Percentiles rank a stretch among this genome's conserved stretches.
Conservation (phyloP, 768 basidiomycete genomes). For the Psilocybe cubensis region DNA sequence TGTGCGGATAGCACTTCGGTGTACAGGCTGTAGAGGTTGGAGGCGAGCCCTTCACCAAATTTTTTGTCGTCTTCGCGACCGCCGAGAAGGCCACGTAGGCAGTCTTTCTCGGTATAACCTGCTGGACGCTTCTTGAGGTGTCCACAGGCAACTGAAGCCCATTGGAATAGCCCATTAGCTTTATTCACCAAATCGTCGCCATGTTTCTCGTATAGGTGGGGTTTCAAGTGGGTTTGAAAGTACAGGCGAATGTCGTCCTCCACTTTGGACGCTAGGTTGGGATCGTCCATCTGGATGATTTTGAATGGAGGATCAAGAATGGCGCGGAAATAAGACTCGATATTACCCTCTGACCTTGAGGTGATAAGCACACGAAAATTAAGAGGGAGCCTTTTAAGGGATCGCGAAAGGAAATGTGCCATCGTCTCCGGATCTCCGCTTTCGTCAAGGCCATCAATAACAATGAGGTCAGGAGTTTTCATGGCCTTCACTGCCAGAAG, state of each 20-base stretch:
- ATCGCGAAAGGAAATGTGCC: neutral
- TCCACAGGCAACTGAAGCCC: slow-evolving; percentile 3
- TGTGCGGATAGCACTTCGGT: neutral
- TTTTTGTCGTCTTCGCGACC: neutral
- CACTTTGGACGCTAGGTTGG: neutral
- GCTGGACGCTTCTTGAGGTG: slow-evolving; percentile 1
- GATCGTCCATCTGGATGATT: neutral
- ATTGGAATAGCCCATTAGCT: slow-evolving; percentile 2
- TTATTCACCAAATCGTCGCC: neutral
- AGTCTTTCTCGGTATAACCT: neutral
- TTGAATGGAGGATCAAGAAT: neutral
- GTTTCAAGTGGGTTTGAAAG: neutral
- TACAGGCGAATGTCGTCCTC: neutral
- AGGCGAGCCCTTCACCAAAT: too few relatives aligned
- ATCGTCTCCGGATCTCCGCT: neutral
- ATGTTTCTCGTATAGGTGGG: neutral
- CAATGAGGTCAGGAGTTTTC: neutral
- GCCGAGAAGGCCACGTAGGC: neutral
- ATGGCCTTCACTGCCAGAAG: neutral
- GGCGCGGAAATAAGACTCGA: neutral
- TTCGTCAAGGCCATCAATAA: slow-evolving; percentile 2
- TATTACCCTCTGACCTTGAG: neutral
- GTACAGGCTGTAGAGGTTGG: neutral
- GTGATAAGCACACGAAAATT: slow-evolving; percentile 4
- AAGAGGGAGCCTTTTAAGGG: neutral